Base-by-base conservation (phyloP, 2,329 filamentous ascomycete genomes). In the Penicillium sp. region DNA sequence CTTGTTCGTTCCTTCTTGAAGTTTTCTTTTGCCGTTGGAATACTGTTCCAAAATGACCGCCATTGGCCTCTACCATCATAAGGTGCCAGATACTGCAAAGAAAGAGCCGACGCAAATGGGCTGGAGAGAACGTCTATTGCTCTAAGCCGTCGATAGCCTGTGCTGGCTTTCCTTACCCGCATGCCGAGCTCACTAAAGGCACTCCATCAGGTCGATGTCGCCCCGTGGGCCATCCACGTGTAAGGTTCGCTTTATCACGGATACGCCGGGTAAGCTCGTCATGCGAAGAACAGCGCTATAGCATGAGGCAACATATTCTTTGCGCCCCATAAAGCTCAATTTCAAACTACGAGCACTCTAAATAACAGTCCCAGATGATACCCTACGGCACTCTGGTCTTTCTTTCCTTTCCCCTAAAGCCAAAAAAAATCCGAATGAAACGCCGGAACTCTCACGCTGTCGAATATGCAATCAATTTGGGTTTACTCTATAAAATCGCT, bases 1-100 rank as follows among this genome's bases (percentile, higher is more conserved):
- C 44, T 48, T 70, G 43, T 70, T 71, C 38, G 51, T 57, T 27
- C 58, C 62, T 36, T 66, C 14, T 11, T 18, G 26, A 26, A 24
- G 23, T 35, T 14, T 13, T 31, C 16, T 18, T 41, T 32, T 13
- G 16, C 42, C 9, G 24, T 26, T 8, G 24, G 26, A 40, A 34
- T 18, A 34, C 14, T 11, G 8, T 34, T 23, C 24, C 24, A 31
- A 44, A 38, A 28, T 23, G 28, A 6, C n/a, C 32, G n/a, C n/a
- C 46, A 11, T 41, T 26, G 34, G 29, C 35, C 4, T 24, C 20
- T 14, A 14, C 20, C 35, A 16, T 23, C 8, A 14, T 7, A 4
- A 24, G 4, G 20, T 6, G 13, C 11, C 11, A n/a, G 20, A 3
- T 20, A 37, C 35, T 23, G 35, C 20, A 36, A 35, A 39, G 26